Conservation (phyloP, 805 yeast genomes). For the Jamesozyma gamospora region DNA sequence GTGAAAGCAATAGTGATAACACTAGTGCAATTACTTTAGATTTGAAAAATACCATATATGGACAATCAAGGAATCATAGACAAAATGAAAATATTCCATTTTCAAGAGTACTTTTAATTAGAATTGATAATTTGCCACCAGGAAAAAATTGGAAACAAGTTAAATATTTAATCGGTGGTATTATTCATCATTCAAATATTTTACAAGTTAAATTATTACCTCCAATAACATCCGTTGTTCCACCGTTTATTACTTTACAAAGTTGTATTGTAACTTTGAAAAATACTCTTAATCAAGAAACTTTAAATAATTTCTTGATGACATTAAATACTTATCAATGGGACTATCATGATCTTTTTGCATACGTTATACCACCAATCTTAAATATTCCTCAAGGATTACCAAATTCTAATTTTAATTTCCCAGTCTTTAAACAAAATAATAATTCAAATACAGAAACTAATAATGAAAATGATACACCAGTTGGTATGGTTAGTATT, state of each 20-base stretch:
- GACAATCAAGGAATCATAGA: not conserved
- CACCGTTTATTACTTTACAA: conserved; percentile 26
- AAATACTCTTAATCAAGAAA: conserved; percentile 10
- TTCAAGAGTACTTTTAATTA: conserved; percentile 6
- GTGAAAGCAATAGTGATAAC: too few relatives aligned
- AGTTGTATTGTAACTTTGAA: conserved; percentile 24
- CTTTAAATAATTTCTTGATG: conserved; percentile 19
- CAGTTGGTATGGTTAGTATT: not conserved
- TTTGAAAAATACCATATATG: conserved; percentile 1
- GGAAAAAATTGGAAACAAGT: conserved; percentile 29
- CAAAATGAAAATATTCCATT: not conserved
- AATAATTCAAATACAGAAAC: not conserved
- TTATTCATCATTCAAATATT: conserved; percentile 24
- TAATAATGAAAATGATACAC: too few relatives aligned
- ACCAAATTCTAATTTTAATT: not conserved
- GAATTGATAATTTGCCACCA: conserved; percentile 28
- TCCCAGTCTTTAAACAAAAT: not conserved
- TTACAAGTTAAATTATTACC: conserved; percentile 25
- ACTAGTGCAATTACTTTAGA: not conserved
- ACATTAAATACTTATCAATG: conserved; percentile 25
- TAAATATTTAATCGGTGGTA: conserved; percentile 26
- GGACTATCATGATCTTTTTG: conserved; percentile 25
- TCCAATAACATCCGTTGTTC: conserved; percentile 24
- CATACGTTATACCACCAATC: conserved; percentile 17
- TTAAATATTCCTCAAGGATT: not conserved